These are phyloP conservation scores for Dendrocalamus sinicus DNA, from an alignment of 176 grass and related monocot species.

Conservation along the genomic window DNA sequence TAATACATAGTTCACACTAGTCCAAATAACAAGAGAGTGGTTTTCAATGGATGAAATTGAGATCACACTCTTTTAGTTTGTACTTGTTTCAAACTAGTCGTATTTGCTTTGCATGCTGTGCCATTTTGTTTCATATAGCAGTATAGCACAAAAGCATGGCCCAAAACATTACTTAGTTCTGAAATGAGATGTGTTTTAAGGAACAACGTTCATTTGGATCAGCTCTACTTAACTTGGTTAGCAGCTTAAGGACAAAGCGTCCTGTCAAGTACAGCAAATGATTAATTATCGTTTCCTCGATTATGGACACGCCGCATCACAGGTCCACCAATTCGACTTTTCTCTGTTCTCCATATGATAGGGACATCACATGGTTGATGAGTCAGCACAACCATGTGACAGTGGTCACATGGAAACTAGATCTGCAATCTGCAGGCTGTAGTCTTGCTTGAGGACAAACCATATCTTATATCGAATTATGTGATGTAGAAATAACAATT, in stretches of 20 bases:
- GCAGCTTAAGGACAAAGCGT: constrained; percentile 6
- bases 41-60: constrained; percentile 5
- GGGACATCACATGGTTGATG: constrained; percentile 43
- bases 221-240: background rate
- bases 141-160: background rate
- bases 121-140: background rate
- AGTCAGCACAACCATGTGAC: constrained; percentile 43
- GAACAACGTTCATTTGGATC: background rate
- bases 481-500: background rate
- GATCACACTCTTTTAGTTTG: background rate
- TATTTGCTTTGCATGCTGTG: background rate
- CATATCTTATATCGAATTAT: background rate
- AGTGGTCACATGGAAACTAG: constrained; percentile 7
- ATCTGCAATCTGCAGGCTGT: background rate
- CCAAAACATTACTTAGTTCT: background rate
- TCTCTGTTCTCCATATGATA: constrained; percentile 29
- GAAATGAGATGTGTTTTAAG: background rate
- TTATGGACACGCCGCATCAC: constrained; percentile 34
- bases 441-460: constrained; percentile 22
- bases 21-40: background rate
- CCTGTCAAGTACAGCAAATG: constrained; percentile 19
- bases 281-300: constrained; percentile 3
- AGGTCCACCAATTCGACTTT: constrained; percentile 26
- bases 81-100: background rate
- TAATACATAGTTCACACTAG: background rate